phyloP scores from a whole-genome alignment of 805 yeast genomes.

The Kazachstania kunashirensis region DNA sequence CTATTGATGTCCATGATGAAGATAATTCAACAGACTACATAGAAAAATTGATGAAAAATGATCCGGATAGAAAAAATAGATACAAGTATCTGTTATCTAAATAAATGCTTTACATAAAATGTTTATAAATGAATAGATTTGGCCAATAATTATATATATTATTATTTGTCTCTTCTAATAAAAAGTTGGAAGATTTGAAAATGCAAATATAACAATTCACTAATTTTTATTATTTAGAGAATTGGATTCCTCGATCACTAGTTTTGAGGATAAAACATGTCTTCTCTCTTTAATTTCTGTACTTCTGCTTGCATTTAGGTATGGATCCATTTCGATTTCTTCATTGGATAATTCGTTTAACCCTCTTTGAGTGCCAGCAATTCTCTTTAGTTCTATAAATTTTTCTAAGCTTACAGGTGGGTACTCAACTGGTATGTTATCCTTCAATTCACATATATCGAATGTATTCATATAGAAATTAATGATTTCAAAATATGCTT shows the following conservation, averaged over 20 bases:
- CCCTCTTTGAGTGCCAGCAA: conserved; percentile 32
- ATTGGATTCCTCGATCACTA: conserved; percentile 14
- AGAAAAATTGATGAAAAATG: conserved; percentile 39
- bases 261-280: conserved; percentile 34
- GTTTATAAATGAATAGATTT: neutral
- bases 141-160: too few species aligned
- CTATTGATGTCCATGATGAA: conserved; percentile 28
- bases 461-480: conserved; percentile 53
- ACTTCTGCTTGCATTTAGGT: conserved; percentile 32
- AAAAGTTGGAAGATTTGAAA: too few species aligned
- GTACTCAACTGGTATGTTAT: conserved; percentile 26
- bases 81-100: conserved; percentile 36
- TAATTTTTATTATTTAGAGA: conserved; percentile 1
- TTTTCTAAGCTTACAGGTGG: conserved; percentile 22
- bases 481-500: conserved; percentile 47
- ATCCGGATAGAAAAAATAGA: conserved; percentile 56
- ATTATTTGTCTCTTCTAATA: too few species aligned
- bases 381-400: conserved; percentile 37
- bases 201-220: too few species aligned
- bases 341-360: conserved; percentile 22
- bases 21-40: conserved; percentile 26
- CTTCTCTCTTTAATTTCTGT: conserved; percentile 38
- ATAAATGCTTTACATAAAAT: neutral
- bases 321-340: conserved; percentile 37
- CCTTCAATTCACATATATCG: conserved; percentile 41